These are phyloP conservation scores for Chamaenerion angustifolium DNA, from an alignment of 345 rosid species.

Conservation along the genomic window DNA sequence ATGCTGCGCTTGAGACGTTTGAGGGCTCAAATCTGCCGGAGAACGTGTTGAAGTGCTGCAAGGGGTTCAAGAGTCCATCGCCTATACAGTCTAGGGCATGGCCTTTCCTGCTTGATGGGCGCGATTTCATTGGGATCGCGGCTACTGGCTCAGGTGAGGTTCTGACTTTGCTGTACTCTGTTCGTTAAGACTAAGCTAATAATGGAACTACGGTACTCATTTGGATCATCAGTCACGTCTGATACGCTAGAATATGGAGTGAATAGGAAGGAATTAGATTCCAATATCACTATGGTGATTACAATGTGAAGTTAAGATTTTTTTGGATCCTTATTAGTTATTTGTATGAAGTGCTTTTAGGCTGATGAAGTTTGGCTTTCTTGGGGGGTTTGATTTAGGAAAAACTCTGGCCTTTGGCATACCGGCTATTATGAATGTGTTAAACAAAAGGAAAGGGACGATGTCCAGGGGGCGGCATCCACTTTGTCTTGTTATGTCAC, in stretches of 20 bases:
- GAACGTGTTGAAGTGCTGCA: constrained; percentile 63
- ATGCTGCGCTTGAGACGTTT: constrained; percentile 42
- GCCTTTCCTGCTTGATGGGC: constrained; percentile 83
- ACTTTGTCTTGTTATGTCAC: constrained; percentile 84
- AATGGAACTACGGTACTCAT: neutral
- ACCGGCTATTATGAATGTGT: constrained; percentile 75
- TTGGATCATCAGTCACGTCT: neutral
- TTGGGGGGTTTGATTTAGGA: constrained; percentile 22
- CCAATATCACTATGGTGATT: no score
- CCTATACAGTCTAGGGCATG: constrained; percentile 86
- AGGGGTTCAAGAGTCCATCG: constrained; percentile 61
- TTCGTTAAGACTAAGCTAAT: neutral
- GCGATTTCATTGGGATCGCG: constrained; percentile 91
- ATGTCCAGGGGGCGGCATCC: constrained; percentile 42
- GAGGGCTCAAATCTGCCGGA: constrained; percentile 46
- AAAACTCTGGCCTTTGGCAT: constrained; percentile 89
- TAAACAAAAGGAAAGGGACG: constrained; percentile 53
- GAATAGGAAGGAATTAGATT: no score
- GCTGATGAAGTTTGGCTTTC: constrained; percentile 1
- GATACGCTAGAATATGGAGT: no score
- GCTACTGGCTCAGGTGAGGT: constrained; percentile 86
- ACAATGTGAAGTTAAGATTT: neutral
- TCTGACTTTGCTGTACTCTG: neutral
- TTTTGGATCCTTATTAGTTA: constrained; percentile 5
- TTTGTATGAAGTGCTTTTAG: neutral